Evolutionary conservation across 2,329 filamentous ascomycete species (phyloP).

Genomic region (Alternaria hordeiaustralica): DNA sequence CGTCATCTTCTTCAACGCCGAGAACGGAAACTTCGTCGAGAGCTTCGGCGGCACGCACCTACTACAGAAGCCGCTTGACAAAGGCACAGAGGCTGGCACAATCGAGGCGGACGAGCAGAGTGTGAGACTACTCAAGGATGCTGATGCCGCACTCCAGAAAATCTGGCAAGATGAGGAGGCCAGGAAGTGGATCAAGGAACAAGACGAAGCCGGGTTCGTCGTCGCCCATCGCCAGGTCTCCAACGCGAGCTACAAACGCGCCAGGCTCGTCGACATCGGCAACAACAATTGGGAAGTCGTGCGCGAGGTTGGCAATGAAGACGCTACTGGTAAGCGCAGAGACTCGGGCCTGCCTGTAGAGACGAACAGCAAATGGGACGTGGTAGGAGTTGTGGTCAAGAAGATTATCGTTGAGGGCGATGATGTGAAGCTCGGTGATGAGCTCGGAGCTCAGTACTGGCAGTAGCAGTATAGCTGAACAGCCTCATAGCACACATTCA

Average conservation of each 20-base stretch:
- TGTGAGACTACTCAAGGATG: conserved; percentile 43
- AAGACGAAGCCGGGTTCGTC: conserved; percentile 42
- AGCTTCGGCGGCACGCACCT: conserved; percentile 42
- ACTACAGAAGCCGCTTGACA: conserved; percentile 34
- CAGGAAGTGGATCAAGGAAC: conserved; percentile 36
- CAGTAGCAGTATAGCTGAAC: conserved; percentile 10
- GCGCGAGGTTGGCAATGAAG: conserved; percentile 38
- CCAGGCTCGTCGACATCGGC: conserved; percentile 38
- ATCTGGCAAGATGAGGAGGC: conserved; percentile 32
- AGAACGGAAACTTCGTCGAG: conserved; percentile 32
- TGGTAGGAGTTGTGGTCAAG: conserved; percentile 42
- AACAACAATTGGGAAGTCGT: conserved; percentile 41
- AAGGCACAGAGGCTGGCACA: conserved; percentile 39
- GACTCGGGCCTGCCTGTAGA: conserved; percentile 39
- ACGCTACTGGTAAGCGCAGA: conserved; percentile 37
- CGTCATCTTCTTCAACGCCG: conserved; percentile 38
- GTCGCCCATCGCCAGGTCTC: conserved; percentile 37
- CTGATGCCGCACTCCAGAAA: conserved; percentile 33
- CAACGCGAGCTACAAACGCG: conserved; percentile 47
- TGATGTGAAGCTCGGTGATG: conserved; percentile 38
- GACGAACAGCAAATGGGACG: conserved; percentile 44
- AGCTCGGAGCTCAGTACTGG: conserved; percentile 41
- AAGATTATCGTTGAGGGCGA: conserved; percentile 38
- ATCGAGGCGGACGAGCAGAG: conserved; percentile 44
- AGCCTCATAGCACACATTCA: not conserved